phyloP scores from a whole-genome alignment of 2,329 filamentous ascomycete species.

The Aspergillus cejpii region DNA sequence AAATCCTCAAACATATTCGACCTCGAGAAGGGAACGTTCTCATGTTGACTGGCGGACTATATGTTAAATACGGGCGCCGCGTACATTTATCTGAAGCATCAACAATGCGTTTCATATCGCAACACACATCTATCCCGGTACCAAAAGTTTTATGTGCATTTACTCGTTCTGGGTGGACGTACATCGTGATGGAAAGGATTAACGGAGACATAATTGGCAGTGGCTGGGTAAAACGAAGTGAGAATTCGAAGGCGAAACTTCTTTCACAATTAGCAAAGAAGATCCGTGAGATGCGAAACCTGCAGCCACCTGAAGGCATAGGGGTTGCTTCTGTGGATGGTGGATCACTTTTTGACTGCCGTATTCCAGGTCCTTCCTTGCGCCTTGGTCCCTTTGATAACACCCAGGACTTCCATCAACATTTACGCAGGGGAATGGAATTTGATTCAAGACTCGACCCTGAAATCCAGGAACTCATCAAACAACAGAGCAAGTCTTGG shows the following conservation, averaged over 20 bases:
- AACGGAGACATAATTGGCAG: slow-evolving; percentile 31
- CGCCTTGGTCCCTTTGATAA: slow-evolving; percentile 30
- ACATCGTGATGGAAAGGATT: slow-evolving; percentile 40
- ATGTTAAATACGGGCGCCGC: slow-evolving; percentile 29
- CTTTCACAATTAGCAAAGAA: slow-evolving; percentile 27
- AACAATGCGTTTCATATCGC: slow-evolving; percentile 32
- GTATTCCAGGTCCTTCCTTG: slow-evolving; percentile 22
- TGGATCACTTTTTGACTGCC: slow-evolving; percentile 30
- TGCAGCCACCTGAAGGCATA: slow-evolving; percentile 22
- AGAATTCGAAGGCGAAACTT: slow-evolving; percentile 32
- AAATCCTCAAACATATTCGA: slow-evolving; percentile 16
- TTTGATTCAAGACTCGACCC: slow-evolving; percentile 20
- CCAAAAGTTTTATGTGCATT: slow-evolving; percentile 37
- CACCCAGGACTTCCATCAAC: slow-evolving; percentile 33
- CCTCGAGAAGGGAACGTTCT: slow-evolving; percentile 22
- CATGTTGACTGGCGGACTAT: slow-evolving; percentile 25
- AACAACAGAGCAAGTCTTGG: slow-evolving; percentile 26
- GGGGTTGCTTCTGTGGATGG: slow-evolving; percentile 29
- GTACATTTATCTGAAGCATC: slow-evolving; percentile 29
- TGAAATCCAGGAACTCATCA: slow-evolving; percentile 32
- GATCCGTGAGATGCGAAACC: slow-evolving; percentile 27
- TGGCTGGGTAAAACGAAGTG: slow-evolving; percentile 27
- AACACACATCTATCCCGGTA: slow-evolving; percentile 37
- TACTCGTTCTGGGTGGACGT: slow-evolving; percentile 24
- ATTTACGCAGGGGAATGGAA: slow-evolving; percentile 30